phyloP scores from a whole-genome alignment of 768 basidiomycete genomes.

The Mycena kentingensis region DNA sequence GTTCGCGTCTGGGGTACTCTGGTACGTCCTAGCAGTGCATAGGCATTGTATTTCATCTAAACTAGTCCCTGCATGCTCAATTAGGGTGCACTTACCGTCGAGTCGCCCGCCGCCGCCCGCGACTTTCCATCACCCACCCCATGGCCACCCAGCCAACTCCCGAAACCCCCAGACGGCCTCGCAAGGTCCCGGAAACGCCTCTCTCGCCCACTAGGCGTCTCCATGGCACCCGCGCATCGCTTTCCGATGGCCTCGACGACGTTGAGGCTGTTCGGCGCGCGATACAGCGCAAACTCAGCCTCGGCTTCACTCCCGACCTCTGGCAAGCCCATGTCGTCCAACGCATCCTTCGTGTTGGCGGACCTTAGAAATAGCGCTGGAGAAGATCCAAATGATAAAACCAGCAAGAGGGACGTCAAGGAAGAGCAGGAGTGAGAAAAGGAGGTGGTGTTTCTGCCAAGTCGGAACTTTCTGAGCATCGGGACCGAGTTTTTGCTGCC shows the following conservation, averaged over 20 bases:
- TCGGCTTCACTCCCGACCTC: too few relatives aligned
- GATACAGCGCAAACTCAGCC: too few relatives aligned
- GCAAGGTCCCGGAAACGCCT: background rate
- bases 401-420: background rate
- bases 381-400: background rate
- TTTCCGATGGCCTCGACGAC: conserved; percentile 4
- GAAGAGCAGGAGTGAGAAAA: background rate
- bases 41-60: background rate
- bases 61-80: background rate
- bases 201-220: background rate
- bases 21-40: background rate
- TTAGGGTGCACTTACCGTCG: background rate
- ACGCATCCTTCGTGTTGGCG: too few relatives aligned
- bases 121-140: background rate
- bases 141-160: background rate
- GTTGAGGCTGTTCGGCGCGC: too few relatives aligned
- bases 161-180: background rate
- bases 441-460: background rate
- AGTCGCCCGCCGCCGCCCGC: background rate
- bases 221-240: background rate
- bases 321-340: too few relatives aligned
- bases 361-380: background rate
- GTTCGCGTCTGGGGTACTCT: background rate
- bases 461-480: background rate
- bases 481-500: background rate